Conservation (phyloP, 495 filamentous ascomycete genomes). For the Neurospora terricola region DNA sequence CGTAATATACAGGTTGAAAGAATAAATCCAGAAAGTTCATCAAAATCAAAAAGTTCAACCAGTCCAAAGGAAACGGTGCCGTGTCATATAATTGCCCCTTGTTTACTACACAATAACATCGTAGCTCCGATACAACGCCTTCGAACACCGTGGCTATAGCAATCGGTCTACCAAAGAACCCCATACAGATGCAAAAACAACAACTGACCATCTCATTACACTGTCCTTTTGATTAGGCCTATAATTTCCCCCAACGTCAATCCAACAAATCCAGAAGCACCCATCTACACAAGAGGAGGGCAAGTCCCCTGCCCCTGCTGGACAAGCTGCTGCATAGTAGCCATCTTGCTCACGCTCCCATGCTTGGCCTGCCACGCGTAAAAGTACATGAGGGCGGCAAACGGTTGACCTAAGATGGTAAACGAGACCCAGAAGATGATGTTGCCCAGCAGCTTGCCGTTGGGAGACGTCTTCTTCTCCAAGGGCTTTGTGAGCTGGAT, state of each 20-base stretch:
- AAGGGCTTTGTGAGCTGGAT: conserved; percentile 70
- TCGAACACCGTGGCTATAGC: background rate
- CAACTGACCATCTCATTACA: background rate
- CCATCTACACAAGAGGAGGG: background rate
- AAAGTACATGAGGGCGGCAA: conserved; percentile 85
- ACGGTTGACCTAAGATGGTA: conserved; percentile 84
- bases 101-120: background rate
- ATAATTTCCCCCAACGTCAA: too few relatives aligned
- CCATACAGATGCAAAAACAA: background rate
- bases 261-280: background rate
- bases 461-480: conserved; percentile 64
- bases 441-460: conserved; percentile 73
- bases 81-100: background rate
- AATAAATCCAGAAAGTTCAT: background rate
- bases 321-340: background rate
- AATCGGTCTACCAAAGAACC: background rate
- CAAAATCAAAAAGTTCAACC: background rate
- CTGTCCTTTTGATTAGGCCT: background rate
- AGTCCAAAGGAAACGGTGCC: background rate
- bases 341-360: conserved; percentile 48
- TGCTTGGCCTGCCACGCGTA: conserved; percentile 99
- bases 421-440: conserved; percentile 93
- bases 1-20: background rate
- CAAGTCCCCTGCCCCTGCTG: background rate
- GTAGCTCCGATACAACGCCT: background rate